Evolutionary conservation across 345 rosid species (phyloP).

Genomic region (Gossypium bickii): DNA sequence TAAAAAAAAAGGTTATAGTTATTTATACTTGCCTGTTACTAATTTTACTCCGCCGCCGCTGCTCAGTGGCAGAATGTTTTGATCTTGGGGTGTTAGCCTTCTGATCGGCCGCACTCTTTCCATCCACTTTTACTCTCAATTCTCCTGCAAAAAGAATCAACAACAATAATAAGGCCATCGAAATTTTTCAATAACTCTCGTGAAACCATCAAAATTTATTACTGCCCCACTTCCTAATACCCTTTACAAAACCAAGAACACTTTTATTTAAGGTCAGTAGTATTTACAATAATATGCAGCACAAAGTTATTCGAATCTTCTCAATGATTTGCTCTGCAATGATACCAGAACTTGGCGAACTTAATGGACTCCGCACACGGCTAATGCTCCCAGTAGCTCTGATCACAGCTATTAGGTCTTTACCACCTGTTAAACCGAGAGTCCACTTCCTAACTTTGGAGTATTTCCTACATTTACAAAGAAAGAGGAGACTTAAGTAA

Average conservation of each 20-base stretch:
- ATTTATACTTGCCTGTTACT: constrained; percentile 63
- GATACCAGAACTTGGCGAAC: constrained; percentile 59
- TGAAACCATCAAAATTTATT: neutral
- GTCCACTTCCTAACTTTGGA: constrained; percentile 82
- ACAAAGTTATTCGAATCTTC: too few relatives aligned
- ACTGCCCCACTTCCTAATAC: neutral
- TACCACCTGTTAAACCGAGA: constrained; percentile 79
- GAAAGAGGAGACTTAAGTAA: neutral
- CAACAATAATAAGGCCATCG: neutral
- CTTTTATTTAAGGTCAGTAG: neutral
- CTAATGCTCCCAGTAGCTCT: constrained; percentile 92
- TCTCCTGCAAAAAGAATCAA: constrained; percentile 37
- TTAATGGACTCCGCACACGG: constrained; percentile 69
- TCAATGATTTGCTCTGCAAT: constrained; percentile 81
- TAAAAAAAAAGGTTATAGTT: too few relatives aligned
- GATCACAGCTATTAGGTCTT: constrained; percentile 75
- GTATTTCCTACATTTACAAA: constrained; percentile 58
- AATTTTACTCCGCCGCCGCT: constrained; percentile 95
- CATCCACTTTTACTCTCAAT: constrained; percentile 59
- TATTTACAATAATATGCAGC: neutral
- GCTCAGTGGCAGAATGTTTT: constrained; percentile 98
- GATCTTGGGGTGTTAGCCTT: constrained; percentile 84
- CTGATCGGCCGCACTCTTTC: constrained; percentile 61
- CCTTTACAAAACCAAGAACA: neutral
- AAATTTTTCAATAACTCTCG: neutral